These are phyloP conservation scores for Magnaporthiopsis poae DNA, from an alignment of 2,329 filamentous ascomycete species.

Conservation along the genomic window DNA sequence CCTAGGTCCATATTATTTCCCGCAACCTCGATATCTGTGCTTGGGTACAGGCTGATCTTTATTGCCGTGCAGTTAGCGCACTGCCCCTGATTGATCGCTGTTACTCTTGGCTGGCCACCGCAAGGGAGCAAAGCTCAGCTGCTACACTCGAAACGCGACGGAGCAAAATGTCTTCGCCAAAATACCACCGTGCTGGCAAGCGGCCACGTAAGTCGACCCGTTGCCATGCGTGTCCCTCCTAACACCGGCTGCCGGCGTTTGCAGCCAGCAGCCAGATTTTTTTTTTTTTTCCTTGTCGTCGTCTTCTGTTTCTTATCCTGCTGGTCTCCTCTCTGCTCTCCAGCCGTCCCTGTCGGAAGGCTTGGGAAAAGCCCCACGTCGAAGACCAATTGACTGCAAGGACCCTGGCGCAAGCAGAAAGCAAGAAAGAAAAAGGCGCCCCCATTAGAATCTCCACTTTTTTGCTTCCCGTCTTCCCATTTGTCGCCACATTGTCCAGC, in stretches of 20 bases:
- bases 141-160: not conserved
- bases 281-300: not conserved
- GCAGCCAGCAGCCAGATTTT: not conserved
- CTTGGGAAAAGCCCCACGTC: not conserved
- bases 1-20: not conserved
- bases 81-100: not conserved
- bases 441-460: not conserved
- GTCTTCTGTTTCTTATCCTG: not conserved
- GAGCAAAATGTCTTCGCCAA: slow-evolving; percentile 19
- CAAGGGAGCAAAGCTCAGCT: not conserved
- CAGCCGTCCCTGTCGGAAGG: not conserved
- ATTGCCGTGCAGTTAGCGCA: not conserved
- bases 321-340: not conserved
- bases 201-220: slow-evolving; percentile 19
- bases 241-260: not conserved
- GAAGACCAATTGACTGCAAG: too few species aligned
- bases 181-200: slow-evolving; percentile 21
- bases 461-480: not conserved
- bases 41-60: not conserved
- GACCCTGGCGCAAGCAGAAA: not conserved
- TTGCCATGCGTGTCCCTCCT: not conserved
- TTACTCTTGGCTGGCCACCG: not conserved
- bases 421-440: not conserved
- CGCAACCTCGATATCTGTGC: not conserved
- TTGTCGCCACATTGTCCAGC: not conserved